These are phyloP conservation scores for Physcia stellaris DNA, from an alignment of 495 filamentous ascomycete species.

Conservation along the genomic window DNA sequence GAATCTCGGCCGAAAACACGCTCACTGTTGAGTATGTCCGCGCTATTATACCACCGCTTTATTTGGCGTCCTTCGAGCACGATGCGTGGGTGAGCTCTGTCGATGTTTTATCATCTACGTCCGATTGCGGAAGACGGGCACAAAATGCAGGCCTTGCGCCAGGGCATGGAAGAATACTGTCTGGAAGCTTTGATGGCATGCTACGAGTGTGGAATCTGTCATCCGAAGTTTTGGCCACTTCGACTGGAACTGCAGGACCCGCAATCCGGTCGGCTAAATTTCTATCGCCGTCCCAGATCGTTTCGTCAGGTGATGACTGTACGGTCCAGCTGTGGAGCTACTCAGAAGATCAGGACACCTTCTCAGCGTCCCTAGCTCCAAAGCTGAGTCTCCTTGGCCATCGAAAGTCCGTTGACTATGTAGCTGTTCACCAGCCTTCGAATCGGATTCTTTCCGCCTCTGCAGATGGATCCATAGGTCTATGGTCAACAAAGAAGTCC, in stretches of 20 bases:
- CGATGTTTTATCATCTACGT: constrained; percentile 63
- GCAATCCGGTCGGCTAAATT: constrained; percentile 72
- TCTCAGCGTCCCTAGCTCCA: constrained; percentile 51
- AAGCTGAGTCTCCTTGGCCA: constrained; percentile 81
- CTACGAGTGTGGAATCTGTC: constrained; percentile 81
- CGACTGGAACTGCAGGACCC: constrained; percentile 58
- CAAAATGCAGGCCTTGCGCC: constrained; percentile 23
- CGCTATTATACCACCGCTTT: constrained; percentile 73
- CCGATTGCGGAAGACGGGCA: constrained; percentile 44
- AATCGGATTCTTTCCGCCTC: constrained; percentile 73
- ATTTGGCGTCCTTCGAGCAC: constrained; percentile 80
- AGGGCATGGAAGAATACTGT: constrained; percentile 62
- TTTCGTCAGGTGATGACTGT: constrained; percentile 68
- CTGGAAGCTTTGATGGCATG: constrained; percentile 78
- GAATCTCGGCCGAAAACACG: constrained; percentile 74
- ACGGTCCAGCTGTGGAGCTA: constrained; percentile 84
- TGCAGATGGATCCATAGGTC: constrained; percentile 60
- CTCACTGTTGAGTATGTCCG: constrained; percentile 86
- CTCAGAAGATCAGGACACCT: constrained; percentile 44
- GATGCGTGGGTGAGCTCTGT: constrained; percentile 94
- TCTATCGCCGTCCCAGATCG: constrained; percentile 59
- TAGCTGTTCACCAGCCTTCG: constrained; percentile 64
- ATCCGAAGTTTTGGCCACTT: constrained; percentile 61
- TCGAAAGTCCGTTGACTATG: constrained; percentile 53
- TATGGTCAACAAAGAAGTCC: constrained; percentile 70